phyloP scores from a whole-genome alignment of 2,329 filamentous ascomycete species.

The Nothophaeocryptopus gaeumannii region DNA sequence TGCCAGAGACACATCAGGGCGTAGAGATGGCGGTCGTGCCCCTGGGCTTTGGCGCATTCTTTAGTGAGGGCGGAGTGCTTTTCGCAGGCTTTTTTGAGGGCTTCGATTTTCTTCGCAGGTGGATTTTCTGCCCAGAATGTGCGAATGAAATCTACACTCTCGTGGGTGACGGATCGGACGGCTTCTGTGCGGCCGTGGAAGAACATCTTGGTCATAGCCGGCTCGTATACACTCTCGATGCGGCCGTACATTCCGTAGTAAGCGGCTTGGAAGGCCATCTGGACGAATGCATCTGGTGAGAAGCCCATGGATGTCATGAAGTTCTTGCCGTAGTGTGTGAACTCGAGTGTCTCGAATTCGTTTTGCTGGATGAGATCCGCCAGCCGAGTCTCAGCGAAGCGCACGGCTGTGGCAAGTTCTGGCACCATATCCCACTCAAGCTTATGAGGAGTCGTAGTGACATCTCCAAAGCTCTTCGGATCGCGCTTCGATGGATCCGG shows the following conservation, averaged over 20 bases:
- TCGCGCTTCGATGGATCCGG: conserved; percentile 92
- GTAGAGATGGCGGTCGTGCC: conserved; percentile 89
- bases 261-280: conserved; percentile 98
- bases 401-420: conserved; percentile 82
- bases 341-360: conserved; percentile 90
- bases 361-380: conserved; percentile 95
- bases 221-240: conserved; percentile 93
- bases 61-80: conserved; percentile 77
- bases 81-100: conserved; percentile 77
- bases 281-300: conserved; percentile 93
- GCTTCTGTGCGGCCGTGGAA: conserved; percentile 94
- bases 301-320: conserved; percentile 97
- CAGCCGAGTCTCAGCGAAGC: conserved; percentile 91
- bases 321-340: conserved; percentile 86
- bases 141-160: conserved; percentile 83
- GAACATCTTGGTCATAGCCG: conserved; percentile 95
- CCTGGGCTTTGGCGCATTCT: conserved; percentile 83
- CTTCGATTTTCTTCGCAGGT: conserved; percentile 76
- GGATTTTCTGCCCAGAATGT: conserved; percentile 94
- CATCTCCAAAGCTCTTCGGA: conserved; percentile 85
- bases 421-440: conserved; percentile 97
- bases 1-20: conserved; percentile 96
- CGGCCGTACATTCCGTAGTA: conserved; percentile 96
- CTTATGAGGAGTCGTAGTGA: conserved; percentile 90
- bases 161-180: conserved; percentile 77